phyloP scores from a whole-genome alignment of 805 yeast genomes.

The Diddensiella transvaalensis region DNA sequence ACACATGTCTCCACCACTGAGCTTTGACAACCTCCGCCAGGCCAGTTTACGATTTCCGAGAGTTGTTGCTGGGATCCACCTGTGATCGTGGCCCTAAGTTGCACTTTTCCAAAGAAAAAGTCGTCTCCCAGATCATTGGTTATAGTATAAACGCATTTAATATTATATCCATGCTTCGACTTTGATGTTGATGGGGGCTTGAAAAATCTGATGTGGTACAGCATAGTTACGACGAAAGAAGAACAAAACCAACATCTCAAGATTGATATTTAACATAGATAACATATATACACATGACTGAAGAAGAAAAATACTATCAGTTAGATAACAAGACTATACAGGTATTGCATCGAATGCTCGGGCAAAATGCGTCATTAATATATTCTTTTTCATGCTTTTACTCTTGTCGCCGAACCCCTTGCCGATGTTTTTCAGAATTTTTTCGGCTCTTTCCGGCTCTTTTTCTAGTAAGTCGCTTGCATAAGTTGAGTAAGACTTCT shows the following conservation, averaged over 20 bases:
- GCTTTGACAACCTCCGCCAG: slow-evolving; percentile 20
- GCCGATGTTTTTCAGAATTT: slow-evolving; percentile 37
- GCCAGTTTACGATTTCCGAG: background rate
- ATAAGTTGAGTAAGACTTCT: slow-evolving; percentile 19
- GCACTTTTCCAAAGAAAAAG: slow-evolving; percentile 35
- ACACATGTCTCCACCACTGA: background rate
- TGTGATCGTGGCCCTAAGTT: slow-evolving; percentile 6
- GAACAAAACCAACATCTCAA: no score
- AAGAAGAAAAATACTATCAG: no score
- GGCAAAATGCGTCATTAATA: slow-evolving; percentile 61
- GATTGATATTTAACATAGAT: no score
- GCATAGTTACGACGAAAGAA: slow-evolving; percentile 20
- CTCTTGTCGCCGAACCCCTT: slow-evolving; percentile 41
- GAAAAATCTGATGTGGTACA: slow-evolving; percentile 37
- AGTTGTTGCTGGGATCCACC: background rate
- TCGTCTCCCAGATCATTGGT: slow-evolving; percentile 42
- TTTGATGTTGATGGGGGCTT: slow-evolving; percentile 29
- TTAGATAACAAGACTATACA: no score
- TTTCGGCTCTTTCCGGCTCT: slow-evolving; percentile 37
- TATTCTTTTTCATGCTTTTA: slow-evolving; percentile 61
- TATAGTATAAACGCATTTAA: slow-evolving; percentile 26
- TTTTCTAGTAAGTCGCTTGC: slow-evolving; percentile 30
- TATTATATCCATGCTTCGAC: background rate
- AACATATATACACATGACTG: no score
- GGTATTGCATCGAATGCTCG: slow-evolving; percentile 25